phyloP scores from a whole-genome alignment of 1,139 yeast species.

The Magnusiomyces paraingens region DNA sequence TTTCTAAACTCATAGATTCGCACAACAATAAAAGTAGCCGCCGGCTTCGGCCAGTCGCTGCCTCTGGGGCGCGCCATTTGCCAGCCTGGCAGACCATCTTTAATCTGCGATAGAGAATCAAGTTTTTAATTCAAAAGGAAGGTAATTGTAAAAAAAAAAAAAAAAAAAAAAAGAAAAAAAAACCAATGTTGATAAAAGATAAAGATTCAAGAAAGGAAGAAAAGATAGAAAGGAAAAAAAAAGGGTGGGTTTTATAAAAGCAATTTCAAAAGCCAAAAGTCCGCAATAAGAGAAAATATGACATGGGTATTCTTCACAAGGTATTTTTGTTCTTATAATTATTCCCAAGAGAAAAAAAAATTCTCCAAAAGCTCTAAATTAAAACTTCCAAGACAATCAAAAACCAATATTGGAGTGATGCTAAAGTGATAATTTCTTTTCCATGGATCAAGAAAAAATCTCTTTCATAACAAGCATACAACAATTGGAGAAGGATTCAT shows the following conservation, averaged over 20 bases:
- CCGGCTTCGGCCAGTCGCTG: constrained; percentile 25
- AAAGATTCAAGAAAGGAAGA: constrained; percentile 4
- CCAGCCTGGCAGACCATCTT: constrained; percentile 16
- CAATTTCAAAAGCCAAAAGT: background rate
- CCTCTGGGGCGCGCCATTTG: constrained; percentile 24
- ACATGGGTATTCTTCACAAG: background rate
- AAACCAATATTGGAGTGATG: too few species aligned
- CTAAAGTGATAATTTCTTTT: too few species aligned
- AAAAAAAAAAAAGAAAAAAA: background rate
- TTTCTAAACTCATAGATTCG: too few species aligned
- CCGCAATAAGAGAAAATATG: background rate
- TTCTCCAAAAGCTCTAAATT: too few species aligned
- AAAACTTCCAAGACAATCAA: too few species aligned
- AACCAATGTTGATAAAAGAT: background rate
- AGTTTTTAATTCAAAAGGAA: background rate
- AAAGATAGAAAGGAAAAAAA: background rate
- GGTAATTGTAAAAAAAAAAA: background rate
- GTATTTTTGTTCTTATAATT: constrained; percentile 2
- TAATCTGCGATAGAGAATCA: background rate
- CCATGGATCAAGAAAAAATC: too few species aligned
- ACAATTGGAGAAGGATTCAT: background rate
- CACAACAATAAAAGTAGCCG: background rate
- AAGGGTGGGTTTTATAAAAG: background rate
- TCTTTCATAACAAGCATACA: too few species aligned
- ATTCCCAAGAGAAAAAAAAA: too few species aligned